A percentile compares a stretch with the other conserved stretches of the same genome.
Conservation (phyloP, 2,329 filamentous ascomycete genomes). For the Xylariomycetidae sp. region DNA sequence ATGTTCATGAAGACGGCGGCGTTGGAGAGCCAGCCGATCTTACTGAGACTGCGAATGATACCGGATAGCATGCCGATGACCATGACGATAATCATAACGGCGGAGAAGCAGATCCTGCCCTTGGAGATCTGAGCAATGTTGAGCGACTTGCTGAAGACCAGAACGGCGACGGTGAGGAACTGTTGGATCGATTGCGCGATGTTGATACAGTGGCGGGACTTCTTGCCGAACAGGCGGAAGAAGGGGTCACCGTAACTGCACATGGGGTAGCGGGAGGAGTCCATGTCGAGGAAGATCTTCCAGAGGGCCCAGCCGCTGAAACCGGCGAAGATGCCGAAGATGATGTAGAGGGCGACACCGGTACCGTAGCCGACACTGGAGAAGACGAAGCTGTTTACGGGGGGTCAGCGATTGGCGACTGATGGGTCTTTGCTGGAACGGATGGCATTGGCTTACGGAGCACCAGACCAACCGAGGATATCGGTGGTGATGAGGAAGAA, state of each 20-base stretch:
- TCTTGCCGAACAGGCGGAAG: conserved; percentile 42
- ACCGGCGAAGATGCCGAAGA: conserved; percentile 36
- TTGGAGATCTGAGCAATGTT: conserved; percentile 48
- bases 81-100: conserved; percentile 47
- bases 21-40: conserved; percentile 52
- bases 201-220: conserved; percentile 42
- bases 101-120: conserved; percentile 46
- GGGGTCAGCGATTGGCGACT: too few species aligned
- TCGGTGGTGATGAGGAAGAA: conserved; percentile 48
- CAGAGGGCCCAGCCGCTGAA: conserved; percentile 45
- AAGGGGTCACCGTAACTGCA: conserved; percentile 44
- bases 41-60: conserved; percentile 51
- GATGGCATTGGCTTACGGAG: conserved; percentile 22
- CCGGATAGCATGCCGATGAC: conserved; percentile 47
- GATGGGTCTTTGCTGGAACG: too few species aligned
- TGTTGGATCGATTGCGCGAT: conserved; percentile 41
- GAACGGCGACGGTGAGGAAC: too few species aligned
- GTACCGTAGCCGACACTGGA: conserved; percentile 38
- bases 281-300: conserved; percentile 39
- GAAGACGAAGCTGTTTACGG: too few species aligned
- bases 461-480: conserved; percentile 39
- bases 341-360: conserved; percentile 40
- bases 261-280: conserved; percentile 41
- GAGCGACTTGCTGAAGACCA: too few species aligned
- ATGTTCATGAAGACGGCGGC: too few species aligned